phyloP scores from a whole-genome alignment of 78 protist genomes.

The slime mould (Dictyostelium discoideum) region DNA sequence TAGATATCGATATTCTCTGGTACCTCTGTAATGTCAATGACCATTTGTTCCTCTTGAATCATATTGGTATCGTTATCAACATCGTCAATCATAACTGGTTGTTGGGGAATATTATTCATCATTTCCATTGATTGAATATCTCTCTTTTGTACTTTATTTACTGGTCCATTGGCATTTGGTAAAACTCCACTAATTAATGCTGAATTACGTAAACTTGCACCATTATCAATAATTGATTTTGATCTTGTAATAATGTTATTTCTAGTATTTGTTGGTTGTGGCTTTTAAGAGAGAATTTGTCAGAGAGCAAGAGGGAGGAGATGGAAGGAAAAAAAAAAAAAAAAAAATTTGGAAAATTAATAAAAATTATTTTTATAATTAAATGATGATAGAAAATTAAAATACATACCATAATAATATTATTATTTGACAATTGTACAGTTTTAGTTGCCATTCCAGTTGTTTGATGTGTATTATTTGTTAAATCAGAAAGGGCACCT shows the following conservation, averaged over 20 bases:
- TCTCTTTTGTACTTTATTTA: neutral
- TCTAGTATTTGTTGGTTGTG: neutral
- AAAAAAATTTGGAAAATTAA: neutral
- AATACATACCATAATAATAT: neutral
- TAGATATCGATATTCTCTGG: slow-evolving; percentile 79
- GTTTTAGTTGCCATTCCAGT: neutral
- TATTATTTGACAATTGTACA: neutral
- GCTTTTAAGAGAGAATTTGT: neutral
- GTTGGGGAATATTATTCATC: neutral
- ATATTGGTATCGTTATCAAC: neutral
- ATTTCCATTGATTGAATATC: slow-evolving; percentile 6
- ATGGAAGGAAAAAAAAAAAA: neutral
- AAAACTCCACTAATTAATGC: neutral
- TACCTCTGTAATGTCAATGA: neutral
- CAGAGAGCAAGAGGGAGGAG: neutral
- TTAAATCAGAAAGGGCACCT: slow-evolving; percentile 74
- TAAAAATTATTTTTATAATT: neutral
- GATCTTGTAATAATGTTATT: neutral
- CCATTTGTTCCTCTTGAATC: neutral
- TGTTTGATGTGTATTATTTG: slow-evolving; percentile 51
- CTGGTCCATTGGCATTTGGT: neutral
- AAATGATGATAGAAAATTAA: neutral
- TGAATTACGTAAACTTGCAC: neutral
- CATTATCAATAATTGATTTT: neutral
- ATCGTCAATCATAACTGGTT: neutral